These are phyloP conservation scores for Puccinellia tenuiflora DNA, from an alignment of 176 grass and related monocot genomes.

Conservation along the genomic window DNA sequence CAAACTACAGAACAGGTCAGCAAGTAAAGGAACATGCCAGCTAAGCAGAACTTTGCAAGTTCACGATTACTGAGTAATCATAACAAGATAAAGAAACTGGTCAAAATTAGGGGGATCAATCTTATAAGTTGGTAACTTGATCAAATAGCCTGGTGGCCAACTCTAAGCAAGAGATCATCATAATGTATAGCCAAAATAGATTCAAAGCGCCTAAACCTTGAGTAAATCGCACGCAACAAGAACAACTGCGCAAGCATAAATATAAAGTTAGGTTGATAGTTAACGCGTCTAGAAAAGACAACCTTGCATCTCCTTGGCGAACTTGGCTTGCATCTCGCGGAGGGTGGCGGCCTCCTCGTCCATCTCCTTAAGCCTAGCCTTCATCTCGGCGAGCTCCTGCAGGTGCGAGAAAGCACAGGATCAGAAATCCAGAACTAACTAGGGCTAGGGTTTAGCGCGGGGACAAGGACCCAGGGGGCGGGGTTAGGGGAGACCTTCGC, in stretches of 20 bases:
- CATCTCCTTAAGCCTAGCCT: constrained; percentile 69
- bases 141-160: neutral
- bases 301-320: constrained; percentile 85
- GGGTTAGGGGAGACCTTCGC: constrained; percentile 33
- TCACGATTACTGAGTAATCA: neutral
- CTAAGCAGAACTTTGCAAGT: neutral
- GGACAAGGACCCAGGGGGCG: neutral
- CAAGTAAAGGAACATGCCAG: neutral
- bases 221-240: neutral
- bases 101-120: neutral
- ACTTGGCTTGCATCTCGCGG: constrained; percentile 76
- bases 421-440: constrained; percentile 16
- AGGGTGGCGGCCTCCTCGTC: constrained; percentile 69
- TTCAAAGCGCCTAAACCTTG: neutral
- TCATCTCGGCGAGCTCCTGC: constrained; percentile 80
- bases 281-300: neutral
- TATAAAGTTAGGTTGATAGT: neutral
- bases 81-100: neutral
- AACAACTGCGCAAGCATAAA: neutral
- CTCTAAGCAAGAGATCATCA: neutral
- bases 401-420: neutral
- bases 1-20: neutral
- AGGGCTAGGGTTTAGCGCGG: constrained; percentile 30
- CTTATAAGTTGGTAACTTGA: neutral
- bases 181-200: neutral